Percentiles rank a stretch among this genome's conserved stretches.
Evolutionary conservation across 2,329 filamentous ascomycete species (phyloP).

Genomic region (Kalaharituber pfeilii): DNA sequence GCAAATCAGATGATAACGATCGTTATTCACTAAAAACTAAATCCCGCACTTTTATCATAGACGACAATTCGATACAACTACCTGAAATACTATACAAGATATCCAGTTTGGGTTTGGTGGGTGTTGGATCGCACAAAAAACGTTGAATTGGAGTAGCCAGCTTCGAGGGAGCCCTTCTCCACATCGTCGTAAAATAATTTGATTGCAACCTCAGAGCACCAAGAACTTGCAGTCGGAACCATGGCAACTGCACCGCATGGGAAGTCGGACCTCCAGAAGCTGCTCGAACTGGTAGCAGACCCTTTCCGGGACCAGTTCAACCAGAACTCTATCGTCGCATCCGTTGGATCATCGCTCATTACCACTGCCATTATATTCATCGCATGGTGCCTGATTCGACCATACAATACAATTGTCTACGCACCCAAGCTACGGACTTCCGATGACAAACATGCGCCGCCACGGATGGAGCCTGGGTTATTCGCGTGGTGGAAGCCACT

Average conservation of each 20-base stretch:
- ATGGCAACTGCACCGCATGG: conserved; percentile 2
- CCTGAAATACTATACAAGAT: no score
- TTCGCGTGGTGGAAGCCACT: conserved; percentile 76
- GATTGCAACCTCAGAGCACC: conserved; percentile 1
- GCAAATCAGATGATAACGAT: no score
- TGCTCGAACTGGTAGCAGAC: conserved; percentile 29
- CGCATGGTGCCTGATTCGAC: conserved; percentile 73
- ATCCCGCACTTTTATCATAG: no score
- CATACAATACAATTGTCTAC: conserved; percentile 83
- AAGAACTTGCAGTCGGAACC: conserved; percentile 1
- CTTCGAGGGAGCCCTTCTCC: neutral
- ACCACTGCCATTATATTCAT: conserved; percentile 57
- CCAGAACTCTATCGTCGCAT: conserved; percentile 52
- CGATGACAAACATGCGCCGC: conserved; percentile 76
- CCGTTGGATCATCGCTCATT: conserved; percentile 61
- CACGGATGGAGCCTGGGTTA: conserved; percentile 66
- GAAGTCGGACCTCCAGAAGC: conserved; percentile 8
- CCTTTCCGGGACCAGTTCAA: conserved; percentile 29
- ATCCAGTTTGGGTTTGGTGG: no score
- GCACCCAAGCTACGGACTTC: conserved; percentile 85
- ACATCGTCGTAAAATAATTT: neutral
- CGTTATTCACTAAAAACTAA: no score
- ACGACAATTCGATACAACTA: no score
- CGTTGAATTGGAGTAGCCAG: neutral
- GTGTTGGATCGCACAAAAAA: no score